Conservation (phyloP, 2,329 filamentous ascomycete genomes). For the Zymoseptoria pseudotritici region DNA sequence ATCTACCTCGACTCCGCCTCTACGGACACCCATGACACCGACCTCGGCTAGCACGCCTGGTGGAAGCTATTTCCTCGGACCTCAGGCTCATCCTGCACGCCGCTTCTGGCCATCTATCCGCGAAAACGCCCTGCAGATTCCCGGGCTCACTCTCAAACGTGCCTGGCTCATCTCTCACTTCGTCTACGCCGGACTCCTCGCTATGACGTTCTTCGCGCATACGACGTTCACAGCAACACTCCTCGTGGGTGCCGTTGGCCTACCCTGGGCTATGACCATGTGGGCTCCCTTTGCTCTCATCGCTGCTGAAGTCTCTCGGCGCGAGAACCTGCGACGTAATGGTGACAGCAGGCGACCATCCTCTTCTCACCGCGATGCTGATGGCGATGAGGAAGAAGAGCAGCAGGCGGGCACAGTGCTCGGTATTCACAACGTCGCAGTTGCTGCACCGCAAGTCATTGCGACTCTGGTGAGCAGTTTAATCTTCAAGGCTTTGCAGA, state of each 20-base stretch:
- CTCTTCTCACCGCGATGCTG: slow-evolving; percentile 22
- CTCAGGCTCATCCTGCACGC: background rate
- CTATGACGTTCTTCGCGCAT: slow-evolving; percentile 70
- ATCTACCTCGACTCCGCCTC: slow-evolving; percentile 3
- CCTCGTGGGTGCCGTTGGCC: slow-evolving; percentile 72
- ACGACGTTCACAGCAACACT: slow-evolving; percentile 64
- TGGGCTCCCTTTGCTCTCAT: slow-evolving; percentile 97
- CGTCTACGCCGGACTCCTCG: slow-evolving; percentile 76
- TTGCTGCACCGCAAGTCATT: slow-evolving; percentile 84
- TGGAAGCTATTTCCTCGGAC: background rate
- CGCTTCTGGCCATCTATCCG: background rate
- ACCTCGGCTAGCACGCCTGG: slow-evolving; percentile 6
- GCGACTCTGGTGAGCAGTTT: slow-evolving; percentile 77
- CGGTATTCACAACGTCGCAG: slow-evolving; percentile 91
- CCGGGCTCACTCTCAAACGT: slow-evolving; percentile 75
- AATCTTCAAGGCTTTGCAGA: slow-evolving; percentile 80
- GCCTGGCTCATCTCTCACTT: slow-evolving; percentile 80
- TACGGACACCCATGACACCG: slow-evolving; percentile 28
- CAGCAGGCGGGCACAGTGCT: slow-evolving; percentile 85
- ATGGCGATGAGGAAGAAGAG: slow-evolving; percentile 45
- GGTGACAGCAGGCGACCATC: slow-evolving; percentile 37
- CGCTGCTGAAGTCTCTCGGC: slow-evolving; percentile 79
- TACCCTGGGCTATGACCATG: slow-evolving; percentile 86
- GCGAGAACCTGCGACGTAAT: slow-evolving; percentile 59
- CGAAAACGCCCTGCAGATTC: slow-evolving; percentile 54